These are phyloP conservation scores for Cyclostephanos invisitatus DNA, from an alignment of 108 stramenopile species.

Conservation along the genomic window DNA sequence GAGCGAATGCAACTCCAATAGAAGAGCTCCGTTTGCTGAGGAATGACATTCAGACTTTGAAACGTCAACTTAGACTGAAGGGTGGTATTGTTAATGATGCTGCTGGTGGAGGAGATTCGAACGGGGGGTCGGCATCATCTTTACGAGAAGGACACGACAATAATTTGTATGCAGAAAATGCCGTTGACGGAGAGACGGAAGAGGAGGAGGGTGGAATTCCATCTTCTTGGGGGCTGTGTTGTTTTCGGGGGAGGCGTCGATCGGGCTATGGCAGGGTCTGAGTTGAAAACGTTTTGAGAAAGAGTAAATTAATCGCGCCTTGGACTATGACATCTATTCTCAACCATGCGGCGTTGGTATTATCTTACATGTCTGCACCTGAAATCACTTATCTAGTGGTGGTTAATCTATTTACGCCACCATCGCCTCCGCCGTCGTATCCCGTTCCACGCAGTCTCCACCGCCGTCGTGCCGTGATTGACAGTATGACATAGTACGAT, in stretches of 20 bases:
- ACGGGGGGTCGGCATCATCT: constrained; percentile 19
- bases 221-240: constrained; percentile 40
- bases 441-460: too few relatives aligned
- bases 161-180: not conserved
- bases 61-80: constrained; percentile 8
- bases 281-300: too few relatives aligned
- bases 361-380: too few relatives aligned
- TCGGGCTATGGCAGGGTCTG: not conserved
- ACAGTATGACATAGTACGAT: too few relatives aligned
- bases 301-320: too few relatives aligned
- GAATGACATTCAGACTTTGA: constrained; percentile 20
- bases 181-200: constrained; percentile 6
- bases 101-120: not conserved
- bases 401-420: too few relatives aligned
- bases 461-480: too few relatives aligned
- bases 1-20: not conserved
- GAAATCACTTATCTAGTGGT: too few relatives aligned
- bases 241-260: not conserved
- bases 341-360: too few relatives aligned
- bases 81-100: not conserved
- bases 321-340: too few relatives aligned
- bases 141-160: constrained; percentile 31
- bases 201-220: not conserved
- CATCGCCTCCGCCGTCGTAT: too few relatives aligned
- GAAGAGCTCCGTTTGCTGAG: constrained; percentile 20